These are phyloP conservation scores for Metschnikowia similis DNA, from an alignment of 805 yeast genomes.

Conservation along the genomic window DNA sequence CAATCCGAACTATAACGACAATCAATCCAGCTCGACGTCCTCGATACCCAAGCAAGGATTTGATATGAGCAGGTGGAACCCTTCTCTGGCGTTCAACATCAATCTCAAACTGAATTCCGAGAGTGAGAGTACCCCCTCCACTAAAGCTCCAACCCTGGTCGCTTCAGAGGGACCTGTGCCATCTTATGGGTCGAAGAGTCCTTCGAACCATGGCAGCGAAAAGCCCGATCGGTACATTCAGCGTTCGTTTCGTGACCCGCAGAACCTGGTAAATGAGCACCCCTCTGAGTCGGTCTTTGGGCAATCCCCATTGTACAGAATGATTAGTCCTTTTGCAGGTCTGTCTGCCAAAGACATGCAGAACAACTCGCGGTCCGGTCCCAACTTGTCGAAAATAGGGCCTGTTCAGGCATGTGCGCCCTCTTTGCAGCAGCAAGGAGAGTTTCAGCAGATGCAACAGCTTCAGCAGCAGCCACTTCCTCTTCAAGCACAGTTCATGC, in stretches of 20 bases:
- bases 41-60: constrained; percentile 4
- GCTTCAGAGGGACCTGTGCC: background rate
- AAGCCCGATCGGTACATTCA: background rate
- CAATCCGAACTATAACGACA: background rate
- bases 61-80: constrained; percentile 10
- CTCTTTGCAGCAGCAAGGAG: background rate
- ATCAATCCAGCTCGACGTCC: background rate
- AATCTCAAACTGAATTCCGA: background rate
- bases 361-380: background rate
- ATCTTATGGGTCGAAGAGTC: background rate
- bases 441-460: background rate
- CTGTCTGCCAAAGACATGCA: constrained; percentile 1
- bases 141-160: background rate
- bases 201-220: background rate
- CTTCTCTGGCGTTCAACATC: background rate
- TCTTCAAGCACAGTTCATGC: background rate
- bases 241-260: background rate
- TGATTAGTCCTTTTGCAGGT: background rate
- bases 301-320: background rate
- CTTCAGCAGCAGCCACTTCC: constrained; percentile 16
- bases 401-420: background rate
- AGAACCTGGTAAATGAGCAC: background rate
- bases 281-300: background rate
- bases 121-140: background rate
- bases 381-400: background rate